Conservation (phyloP, 805 yeast genomes). For the Candida vartiovaarae region DNA sequence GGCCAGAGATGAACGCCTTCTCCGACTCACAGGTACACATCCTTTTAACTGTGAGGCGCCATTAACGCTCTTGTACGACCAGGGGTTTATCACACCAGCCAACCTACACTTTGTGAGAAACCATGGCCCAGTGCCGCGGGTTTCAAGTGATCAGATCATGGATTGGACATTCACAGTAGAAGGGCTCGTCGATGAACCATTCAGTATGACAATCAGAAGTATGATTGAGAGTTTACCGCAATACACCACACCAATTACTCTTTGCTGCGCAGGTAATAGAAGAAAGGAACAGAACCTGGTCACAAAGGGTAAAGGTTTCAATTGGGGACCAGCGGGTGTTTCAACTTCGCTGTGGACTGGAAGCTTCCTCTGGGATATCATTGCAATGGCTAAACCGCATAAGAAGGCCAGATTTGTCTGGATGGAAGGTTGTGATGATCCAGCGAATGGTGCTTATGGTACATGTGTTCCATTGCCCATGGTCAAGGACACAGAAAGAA, state of each 20-base stretch:
- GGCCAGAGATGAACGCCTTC: constrained; percentile 24
- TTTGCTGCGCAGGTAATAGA: constrained; percentile 32
- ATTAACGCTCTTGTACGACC: constrained; percentile 19
- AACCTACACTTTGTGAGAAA: constrained; percentile 29
- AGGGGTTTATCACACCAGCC: constrained; percentile 28
- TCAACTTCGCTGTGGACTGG: constrained; percentile 32
- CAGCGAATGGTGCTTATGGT: constrained; percentile 28
- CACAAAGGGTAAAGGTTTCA: constrained; percentile 28
- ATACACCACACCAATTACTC: constrained; percentile 28
- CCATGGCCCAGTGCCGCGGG: constrained; percentile 28
- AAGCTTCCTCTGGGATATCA: constrained; percentile 24
- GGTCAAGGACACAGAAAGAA: constrained; percentile 28
- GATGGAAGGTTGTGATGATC: constrained; percentile 30
- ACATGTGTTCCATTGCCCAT: constrained; percentile 27
- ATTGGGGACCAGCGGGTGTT: constrained; percentile 31
- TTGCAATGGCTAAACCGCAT: constrained; percentile 22
- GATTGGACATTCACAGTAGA: constrained; percentile 25
- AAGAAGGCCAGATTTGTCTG: constrained; percentile 25
- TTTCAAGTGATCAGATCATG: constrained; percentile 21
- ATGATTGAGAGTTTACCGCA: constrained; percentile 23
- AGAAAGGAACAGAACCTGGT: constrained; percentile 30
- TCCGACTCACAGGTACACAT: constrained; percentile 28
- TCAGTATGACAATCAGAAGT: constrained; percentile 17
- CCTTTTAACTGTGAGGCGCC: constrained; percentile 31
- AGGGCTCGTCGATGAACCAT: constrained; percentile 27